Conservation (phyloP, 2,329 filamentous ascomycete genomes). For the Fusarium irregulare region DNA sequence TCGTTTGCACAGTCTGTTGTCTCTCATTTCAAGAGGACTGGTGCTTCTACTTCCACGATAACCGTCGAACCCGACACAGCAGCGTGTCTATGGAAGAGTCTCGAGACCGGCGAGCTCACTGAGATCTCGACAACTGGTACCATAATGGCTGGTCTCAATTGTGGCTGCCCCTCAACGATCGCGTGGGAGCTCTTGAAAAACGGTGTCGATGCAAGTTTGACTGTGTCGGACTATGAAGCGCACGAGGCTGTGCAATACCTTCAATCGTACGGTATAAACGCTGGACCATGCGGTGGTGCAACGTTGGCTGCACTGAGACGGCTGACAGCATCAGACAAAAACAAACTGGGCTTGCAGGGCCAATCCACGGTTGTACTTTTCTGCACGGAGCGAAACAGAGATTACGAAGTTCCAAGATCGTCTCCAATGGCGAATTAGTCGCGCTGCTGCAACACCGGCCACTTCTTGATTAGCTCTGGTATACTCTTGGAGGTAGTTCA, state of each 20-base stretch:
- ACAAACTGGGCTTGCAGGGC: conserved; percentile 52
- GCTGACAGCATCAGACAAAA: conserved; percentile 52
- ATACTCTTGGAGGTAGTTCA: neutral
- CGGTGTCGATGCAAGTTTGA: conserved; percentile 70
- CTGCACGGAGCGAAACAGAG: conserved; percentile 68
- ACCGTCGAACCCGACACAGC: conserved; percentile 77
- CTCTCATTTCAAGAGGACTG: conserved; percentile 68
- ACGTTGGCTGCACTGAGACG: conserved; percentile 66
- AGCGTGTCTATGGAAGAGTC: conserved; percentile 66
- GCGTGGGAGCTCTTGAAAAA: conserved; percentile 71
- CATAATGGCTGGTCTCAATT: conserved; percentile 81
- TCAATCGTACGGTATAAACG: conserved; percentile 56
- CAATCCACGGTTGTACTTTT: conserved; percentile 73
- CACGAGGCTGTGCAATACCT: conserved; percentile 70
- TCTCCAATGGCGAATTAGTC: conserved; percentile 56
- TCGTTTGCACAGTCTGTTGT: conserved; percentile 77
- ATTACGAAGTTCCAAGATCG: conserved; percentile 59
- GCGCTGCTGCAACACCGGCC: conserved; percentile 52
- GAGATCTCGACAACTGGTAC: conserved; percentile 68
- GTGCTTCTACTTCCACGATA: conserved; percentile 58
- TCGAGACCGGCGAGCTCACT: conserved; percentile 60
- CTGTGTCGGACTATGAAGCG: conserved; percentile 70
- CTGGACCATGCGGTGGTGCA: conserved; percentile 73
- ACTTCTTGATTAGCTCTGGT: neutral
- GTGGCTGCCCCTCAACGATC: conserved; percentile 73